These are phyloP conservation scores for Ramaria sp. DNA, from an alignment of 768 basidiomycete genomes.

Conservation along the genomic window DNA sequence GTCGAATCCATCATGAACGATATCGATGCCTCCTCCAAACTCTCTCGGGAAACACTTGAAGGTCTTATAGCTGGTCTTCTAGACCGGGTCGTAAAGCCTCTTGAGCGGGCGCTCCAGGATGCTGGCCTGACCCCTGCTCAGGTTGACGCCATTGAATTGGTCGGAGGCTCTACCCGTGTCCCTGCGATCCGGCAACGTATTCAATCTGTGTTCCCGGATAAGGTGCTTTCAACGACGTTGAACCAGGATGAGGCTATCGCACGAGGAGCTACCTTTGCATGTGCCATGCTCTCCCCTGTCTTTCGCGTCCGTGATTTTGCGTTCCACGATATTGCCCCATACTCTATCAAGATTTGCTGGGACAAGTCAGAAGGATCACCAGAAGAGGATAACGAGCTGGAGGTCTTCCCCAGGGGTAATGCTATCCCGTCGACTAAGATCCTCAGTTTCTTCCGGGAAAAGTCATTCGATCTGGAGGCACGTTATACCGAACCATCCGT, in stretches of 20 bases:
- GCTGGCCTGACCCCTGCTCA: constrained; percentile 76
- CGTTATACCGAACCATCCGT: constrained; percentile 60
- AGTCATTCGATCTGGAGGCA: constrained; percentile 81
- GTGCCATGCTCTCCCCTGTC: constrained; percentile 93
- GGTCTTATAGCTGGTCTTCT: constrained; percentile 64
- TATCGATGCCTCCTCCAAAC: constrained; percentile 79
- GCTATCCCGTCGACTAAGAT: constrained; percentile 88
- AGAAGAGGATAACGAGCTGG: constrained; percentile 76
- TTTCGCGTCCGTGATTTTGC: constrained; percentile 97
- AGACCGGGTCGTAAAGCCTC: constrained; percentile 62
- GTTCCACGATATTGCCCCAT: constrained; percentile 75
- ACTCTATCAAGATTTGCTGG: constrained; percentile 91
- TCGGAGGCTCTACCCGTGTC: constrained; percentile 89
- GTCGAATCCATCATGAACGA: constrained; percentile 98
- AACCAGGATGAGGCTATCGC: constrained; percentile 98
- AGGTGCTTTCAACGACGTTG: constrained; percentile 80
- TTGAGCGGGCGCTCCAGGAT: constrained; percentile 69
- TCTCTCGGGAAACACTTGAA: constrained; percentile 79
- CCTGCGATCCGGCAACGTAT: constrained; percentile 87
- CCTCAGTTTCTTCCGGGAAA: constrained; percentile 87
- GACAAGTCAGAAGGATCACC: constrained; percentile 59
- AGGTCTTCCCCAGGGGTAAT: constrained; percentile 84
- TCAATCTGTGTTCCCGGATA: constrained; percentile 71
- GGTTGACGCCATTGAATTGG: constrained; percentile 84
- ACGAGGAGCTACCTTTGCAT: constrained; percentile 92